Conservation (phyloP, 2,329 filamentous ascomycete genomes). For the Botrytis squamosa region DNA sequence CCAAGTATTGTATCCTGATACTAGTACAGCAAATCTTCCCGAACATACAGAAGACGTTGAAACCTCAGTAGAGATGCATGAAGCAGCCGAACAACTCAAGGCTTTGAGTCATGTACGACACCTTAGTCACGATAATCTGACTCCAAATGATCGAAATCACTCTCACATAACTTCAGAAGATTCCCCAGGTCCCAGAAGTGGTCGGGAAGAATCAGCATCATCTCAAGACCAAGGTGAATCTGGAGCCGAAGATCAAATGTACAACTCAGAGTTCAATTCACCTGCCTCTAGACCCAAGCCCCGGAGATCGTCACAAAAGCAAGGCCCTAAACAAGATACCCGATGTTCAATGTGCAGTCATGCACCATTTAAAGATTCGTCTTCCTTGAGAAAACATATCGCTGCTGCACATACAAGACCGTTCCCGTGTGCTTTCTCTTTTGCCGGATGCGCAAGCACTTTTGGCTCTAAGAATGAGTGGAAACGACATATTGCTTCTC, state of each 20-base stretch:
- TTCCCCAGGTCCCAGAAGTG: slow-evolving; percentile 37
- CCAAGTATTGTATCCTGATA: slow-evolving; percentile 35
- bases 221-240: slow-evolving; percentile 44
- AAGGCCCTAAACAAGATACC: slow-evolving; percentile 56
- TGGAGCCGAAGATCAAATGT: slow-evolving; percentile 43
- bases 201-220: slow-evolving; percentile 45
- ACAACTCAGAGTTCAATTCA: slow-evolving; percentile 40
- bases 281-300: slow-evolving; percentile 38
- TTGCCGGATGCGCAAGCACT: slow-evolving; percentile 77
- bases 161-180: slow-evolving; percentile 38
- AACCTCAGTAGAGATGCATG: slow-evolving; percentile 68
- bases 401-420: slow-evolving; percentile 68
- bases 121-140: slow-evolving; percentile 47
- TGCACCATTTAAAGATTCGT: slow-evolving; percentile 65
- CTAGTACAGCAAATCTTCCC: slow-evolving; percentile 30
- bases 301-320: slow-evolving; percentile 39
- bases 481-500: slow-evolving; percentile 90
- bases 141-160: slow-evolving; percentile 35
- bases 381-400: slow-evolving; percentile 64
- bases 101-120: slow-evolving; percentile 63
- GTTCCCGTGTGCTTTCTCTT: slow-evolving; percentile 83
- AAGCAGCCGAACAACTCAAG: slow-evolving; percentile 65
- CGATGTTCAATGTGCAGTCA: slow-evolving; percentile 62
- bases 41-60: slow-evolving; percentile 52
- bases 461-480: slow-evolving; percentile 97